phyloP scores from a whole-genome alignment of 805 yeast genomes.

The Blastobotrys attinorum region DNA sequence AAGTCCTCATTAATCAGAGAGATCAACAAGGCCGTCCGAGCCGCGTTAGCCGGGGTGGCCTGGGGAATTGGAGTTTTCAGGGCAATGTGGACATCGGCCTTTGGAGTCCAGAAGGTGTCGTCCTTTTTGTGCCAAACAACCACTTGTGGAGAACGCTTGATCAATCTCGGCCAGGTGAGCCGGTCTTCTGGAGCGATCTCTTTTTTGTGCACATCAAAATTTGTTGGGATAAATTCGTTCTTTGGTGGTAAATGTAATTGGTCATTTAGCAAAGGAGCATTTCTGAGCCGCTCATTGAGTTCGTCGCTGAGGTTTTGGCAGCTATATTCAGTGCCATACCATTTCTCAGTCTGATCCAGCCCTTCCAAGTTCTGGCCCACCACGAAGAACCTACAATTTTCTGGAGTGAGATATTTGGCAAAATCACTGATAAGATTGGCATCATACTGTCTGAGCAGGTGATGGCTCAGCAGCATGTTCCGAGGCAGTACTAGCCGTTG shows the following conservation, averaged over 20 bases:
- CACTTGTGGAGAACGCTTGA: conserved; percentile 42
- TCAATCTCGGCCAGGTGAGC: conserved; percentile 50
- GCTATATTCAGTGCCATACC: conserved; percentile 86
- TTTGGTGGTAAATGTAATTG: conserved; percentile 54
- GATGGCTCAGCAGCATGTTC: conserved; percentile 48
- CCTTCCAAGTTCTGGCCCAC: conserved; percentile 45
- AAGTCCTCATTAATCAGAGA: conserved; percentile 71
- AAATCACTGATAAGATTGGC: conserved; percentile 45
- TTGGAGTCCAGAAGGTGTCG: conserved; percentile 82
- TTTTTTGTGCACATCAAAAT: conserved; percentile 53
- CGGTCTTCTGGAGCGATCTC: conserved; percentile 30
- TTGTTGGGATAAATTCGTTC: conserved; percentile 77
- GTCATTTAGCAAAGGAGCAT: conserved; percentile 7
- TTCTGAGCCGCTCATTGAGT: conserved; percentile 31
- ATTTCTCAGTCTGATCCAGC: conserved; percentile 50
- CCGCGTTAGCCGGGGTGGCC: conserved; percentile 48
- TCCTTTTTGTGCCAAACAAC: conserved; percentile 86
- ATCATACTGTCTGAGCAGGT: conserved; percentile 52
- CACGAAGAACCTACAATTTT: conserved; percentile 54
- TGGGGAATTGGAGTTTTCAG: conserved; percentile 57
- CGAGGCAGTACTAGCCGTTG: conserved; percentile 58
- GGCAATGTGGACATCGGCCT: conserved; percentile 60
- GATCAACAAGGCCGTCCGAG: conserved; percentile 53
- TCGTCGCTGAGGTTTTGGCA: conserved; percentile 37
- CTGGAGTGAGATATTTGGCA: conserved; percentile 41